These are phyloP conservation scores for Fusarium cicatricum DNA, from an alignment of 2,329 filamentous ascomycete species.

Conservation along the genomic window DNA sequence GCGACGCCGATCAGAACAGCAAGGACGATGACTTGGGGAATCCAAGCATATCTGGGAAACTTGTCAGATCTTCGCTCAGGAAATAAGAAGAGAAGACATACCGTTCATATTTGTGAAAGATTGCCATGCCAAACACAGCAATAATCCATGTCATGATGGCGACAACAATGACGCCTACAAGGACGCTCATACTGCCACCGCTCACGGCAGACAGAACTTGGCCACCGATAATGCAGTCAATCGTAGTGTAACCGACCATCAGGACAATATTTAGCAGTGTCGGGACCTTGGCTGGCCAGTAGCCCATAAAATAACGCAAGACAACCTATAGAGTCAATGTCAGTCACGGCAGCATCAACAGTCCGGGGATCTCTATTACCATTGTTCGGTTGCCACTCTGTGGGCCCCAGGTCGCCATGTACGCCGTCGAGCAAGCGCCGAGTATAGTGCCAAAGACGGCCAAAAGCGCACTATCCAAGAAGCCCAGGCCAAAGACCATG, in stretches of 20 bases:
- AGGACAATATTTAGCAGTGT: constrained; percentile 60
- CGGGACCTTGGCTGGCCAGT: constrained; percentile 53
- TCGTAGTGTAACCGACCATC: constrained; percentile 77
- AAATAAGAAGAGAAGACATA: neutral
- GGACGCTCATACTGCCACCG: constrained; percentile 68
- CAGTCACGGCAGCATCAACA: neutral
- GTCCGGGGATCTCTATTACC: constrained; percentile 48
- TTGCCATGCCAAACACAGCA: constrained; percentile 65
- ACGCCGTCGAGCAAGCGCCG: constrained; percentile 75
- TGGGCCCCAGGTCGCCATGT: constrained; percentile 81
- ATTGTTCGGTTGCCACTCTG: constrained; percentile 80
- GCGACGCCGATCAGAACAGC: constrained; percentile 76
- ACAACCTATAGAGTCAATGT: constrained; percentile 55
- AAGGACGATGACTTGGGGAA: constrained; percentile 76
- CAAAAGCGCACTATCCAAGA: constrained; percentile 74
- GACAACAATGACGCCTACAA: constrained; percentile 78
- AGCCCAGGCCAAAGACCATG: constrained; percentile 75
- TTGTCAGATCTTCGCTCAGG: neutral
- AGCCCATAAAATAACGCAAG: constrained; percentile 80
- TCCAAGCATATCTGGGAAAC: constrained; percentile 48
- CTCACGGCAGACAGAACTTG: constrained; percentile 81
- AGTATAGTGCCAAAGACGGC: constrained; percentile 80
- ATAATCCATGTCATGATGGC: constrained; percentile 75
- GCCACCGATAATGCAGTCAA: constrained; percentile 82
- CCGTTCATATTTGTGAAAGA: constrained; percentile 77